Evolutionary conservation across 345 rosid species (phyloP), one percentile per base, ranked within the genome.

Genomic region (Adansonia digitata): DNA sequence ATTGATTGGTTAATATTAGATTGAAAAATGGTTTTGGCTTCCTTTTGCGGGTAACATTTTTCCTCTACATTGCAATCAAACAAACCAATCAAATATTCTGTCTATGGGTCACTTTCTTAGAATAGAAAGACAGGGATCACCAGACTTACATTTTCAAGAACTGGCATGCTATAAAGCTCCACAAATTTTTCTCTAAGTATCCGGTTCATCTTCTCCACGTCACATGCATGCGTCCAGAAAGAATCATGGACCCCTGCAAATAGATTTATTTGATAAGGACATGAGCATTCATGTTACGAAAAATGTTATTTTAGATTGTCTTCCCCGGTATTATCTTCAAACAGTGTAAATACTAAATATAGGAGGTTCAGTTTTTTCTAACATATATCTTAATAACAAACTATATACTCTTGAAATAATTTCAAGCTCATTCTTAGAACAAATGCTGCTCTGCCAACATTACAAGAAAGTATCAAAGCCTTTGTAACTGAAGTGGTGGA

Each of bases 141-240:
- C 1, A 60, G 17, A 86, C 98, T 92, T 87, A 93, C 99, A 85
- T 89, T 89, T 85, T 95, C 99, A 26, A 95, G 97, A 64, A 95
- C 82, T 27, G 98, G 96, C 81, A 65, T 83, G 84, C 77, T 78
- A 79, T 95, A 91, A 69, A 95, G 91, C 86, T 95, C 99, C 76
- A 95, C 98, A 77, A 95, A 95, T 74, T 93, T 90, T 73, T 89
- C 92, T 60, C 98, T 77, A 5, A 95, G 96, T 78, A 95, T 89
- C 86, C 43, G 77, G 82, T 95, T 95, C 99, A 95, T 91, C 83
- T 81, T 79, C 76, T 95, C 99, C 74, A 91, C 97, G 69, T 93
- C 97, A 74, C 94, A 85, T 43, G 99, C 98, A 84, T 95, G 99
- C 5, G 99, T 95, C 99, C 99, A 95, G 74, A 90, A 95, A 20